Percentiles rank a stretch among this genome's conserved stretches.
These are phyloP conservation scores for Puccinia triticina DNA, from an alignment of 1,284 basidiomycete species.

Conservation along the genomic window DNA sequence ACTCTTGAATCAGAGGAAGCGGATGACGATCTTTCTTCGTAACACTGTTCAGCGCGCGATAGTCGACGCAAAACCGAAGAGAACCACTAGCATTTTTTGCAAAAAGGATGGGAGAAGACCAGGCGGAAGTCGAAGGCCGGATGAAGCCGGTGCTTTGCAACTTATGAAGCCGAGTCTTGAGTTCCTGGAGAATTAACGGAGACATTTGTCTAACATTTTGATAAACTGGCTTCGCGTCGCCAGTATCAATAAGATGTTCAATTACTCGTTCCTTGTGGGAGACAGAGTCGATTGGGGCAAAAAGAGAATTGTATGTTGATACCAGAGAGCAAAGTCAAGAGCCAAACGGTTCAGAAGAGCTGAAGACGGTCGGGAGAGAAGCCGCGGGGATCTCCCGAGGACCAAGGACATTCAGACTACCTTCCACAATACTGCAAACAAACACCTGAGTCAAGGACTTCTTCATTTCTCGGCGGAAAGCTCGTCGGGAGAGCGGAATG, in stretches of 20 bases:
- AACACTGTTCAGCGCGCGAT: neutral
- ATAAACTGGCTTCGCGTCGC: neutral
- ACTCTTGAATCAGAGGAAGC: conserved; percentile 29
- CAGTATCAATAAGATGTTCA: no score
- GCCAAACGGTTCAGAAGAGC: neutral
- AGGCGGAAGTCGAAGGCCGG: no score
- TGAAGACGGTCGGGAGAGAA: neutral
- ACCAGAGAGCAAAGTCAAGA: neutral
- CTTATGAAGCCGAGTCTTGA: neutral
- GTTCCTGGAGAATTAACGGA: neutral
- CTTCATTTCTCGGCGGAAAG: neutral
- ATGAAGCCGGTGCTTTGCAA: no score
- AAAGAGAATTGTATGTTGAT: neutral
- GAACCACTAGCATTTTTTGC: no score
- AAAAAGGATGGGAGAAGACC: no score
- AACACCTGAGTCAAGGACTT: neutral
- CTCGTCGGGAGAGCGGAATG: neutral
- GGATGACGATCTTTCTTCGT: conserved; percentile 34
- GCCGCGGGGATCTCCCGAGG: neutral
- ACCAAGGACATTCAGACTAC: neutral
- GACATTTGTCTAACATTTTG: neutral
- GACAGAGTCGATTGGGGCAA: neutral
- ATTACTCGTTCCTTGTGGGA: neutral
- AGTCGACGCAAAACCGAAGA: no score
- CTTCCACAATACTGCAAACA: neutral